Evolutionary conservation across 768 basidiomycete species (phyloP).

Genomic region (Hygrocybe punicea): DNA sequence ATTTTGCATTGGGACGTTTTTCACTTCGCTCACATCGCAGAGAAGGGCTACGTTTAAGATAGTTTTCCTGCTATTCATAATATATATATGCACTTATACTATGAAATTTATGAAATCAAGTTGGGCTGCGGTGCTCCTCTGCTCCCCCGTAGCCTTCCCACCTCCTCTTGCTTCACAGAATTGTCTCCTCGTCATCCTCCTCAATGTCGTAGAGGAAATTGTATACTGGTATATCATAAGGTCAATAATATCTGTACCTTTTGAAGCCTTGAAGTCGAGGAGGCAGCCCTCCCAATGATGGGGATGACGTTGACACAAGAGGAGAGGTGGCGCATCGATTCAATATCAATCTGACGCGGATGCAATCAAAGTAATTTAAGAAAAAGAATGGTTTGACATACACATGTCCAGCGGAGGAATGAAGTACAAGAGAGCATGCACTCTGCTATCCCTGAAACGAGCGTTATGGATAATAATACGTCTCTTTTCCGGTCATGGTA

Average conservation of each 20-base stretch:
- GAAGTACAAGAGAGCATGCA: slow-evolving; percentile 95
- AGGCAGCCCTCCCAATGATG: slow-evolving; percentile 94
- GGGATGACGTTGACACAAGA: slow-evolving; percentile 99
- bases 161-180: too few relatives aligned
- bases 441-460: slow-evolving; percentile 95
- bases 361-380: not conserved
- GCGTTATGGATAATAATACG: slow-evolving; percentile 99
- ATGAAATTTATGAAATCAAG: too few relatives aligned
- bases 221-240: slow-evolving; percentile 97
- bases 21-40: too few relatives aligned
- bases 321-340: slow-evolving; percentile 95
- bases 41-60: too few relatives aligned
- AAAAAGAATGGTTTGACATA: slow-evolving; percentile 42
- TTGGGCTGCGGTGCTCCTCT: too few relatives aligned
- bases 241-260: slow-evolving; percentile 52
- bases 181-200: slow-evolving; percentile 98
- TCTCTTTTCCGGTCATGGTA: slow-evolving; percentile 99
- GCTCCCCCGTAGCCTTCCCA: too few relatives aligned
- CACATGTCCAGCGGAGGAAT: slow-evolving; percentile 95
- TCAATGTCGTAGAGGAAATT: slow-evolving; percentile 99
- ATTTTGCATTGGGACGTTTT: too few relatives aligned
- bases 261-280: slow-evolving; percentile 94
- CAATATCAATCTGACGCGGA: slow-evolving; percentile 71
- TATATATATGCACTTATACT: too few relatives aligned
- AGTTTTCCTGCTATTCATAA: too few relatives aligned